These are phyloP conservation scores for Sporisorium reilianum DNA, from an alignment of 1,284 basidiomycete genomes.

Conservation along the genomic window DNA sequence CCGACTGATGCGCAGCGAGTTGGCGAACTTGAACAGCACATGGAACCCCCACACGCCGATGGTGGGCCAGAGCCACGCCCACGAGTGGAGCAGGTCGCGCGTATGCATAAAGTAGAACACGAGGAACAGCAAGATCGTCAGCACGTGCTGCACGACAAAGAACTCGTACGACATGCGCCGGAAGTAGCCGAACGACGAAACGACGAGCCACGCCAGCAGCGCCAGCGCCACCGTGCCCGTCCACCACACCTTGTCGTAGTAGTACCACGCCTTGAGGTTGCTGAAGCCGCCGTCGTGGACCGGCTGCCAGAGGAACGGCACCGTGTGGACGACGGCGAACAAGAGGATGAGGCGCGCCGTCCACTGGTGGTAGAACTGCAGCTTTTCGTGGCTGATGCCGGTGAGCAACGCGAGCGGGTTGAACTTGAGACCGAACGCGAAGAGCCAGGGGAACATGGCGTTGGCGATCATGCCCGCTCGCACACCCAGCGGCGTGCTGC, in stretches of 20 bases:
- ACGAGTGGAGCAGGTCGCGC: slow-evolving; percentile 35
- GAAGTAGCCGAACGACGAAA: slow-evolving; percentile 48
- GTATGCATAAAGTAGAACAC: slow-evolving; percentile 60
- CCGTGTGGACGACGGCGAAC: slow-evolving; percentile 59
- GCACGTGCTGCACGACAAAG: slow-evolving; percentile 63
- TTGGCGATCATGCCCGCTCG: slow-evolving; percentile 62
- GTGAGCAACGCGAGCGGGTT: slow-evolving; percentile 64
- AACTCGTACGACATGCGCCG: slow-evolving; percentile 62
- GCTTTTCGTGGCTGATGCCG: slow-evolving; percentile 58
- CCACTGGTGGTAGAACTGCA: slow-evolving; percentile 67
- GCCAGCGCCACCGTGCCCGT: slow-evolving; percentile 57
- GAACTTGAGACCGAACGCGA: slow-evolving; percentile 56
- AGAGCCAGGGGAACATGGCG: slow-evolving; percentile 62
- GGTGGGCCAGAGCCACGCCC: slow-evolving; percentile 51
- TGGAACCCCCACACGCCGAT: slow-evolving; percentile 49
- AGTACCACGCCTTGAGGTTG: slow-evolving; percentile 50
- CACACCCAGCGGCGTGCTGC: slow-evolving; percentile 56
- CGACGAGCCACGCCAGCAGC: slow-evolving; percentile 48
- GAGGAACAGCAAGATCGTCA: slow-evolving; percentile 51
- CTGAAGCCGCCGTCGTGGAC: slow-evolving; percentile 52
- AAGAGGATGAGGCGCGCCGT: slow-evolving; percentile 59
- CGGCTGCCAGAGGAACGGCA: slow-evolving; percentile 61
- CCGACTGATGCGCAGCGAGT: slow-evolving; percentile 27
- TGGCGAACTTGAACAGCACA: slow-evolving; percentile 48
- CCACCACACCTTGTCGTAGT: slow-evolving; percentile 51